Conservation (phyloP, 2,329 filamentous ascomycete genomes). For the Colletotrichum sp. region DNA sequence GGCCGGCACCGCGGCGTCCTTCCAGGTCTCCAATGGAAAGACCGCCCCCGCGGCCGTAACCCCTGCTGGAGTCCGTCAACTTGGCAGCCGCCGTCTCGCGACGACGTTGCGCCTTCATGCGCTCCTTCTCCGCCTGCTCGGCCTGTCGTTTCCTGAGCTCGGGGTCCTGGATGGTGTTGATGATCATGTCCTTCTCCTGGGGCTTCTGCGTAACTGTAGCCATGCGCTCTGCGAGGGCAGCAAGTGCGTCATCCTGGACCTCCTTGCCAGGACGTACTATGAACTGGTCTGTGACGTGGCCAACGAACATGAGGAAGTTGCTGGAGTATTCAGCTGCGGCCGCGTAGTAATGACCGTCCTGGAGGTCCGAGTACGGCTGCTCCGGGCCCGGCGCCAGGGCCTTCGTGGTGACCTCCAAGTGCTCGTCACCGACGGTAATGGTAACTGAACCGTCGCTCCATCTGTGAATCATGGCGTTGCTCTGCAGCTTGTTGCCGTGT, state of each 20-base stretch:
- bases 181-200: slow-evolving; percentile 67
- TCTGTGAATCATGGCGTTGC: slow-evolving; percentile 75
- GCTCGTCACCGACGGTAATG: slow-evolving; percentile 75
- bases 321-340: slow-evolving; percentile 73
- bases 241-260: slow-evolving; percentile 74
- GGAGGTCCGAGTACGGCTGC: slow-evolving; percentile 68
- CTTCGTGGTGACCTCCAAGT: slow-evolving; percentile 78
- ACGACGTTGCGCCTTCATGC: slow-evolving; percentile 68
- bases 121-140: slow-evolving; percentile 77
- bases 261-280: slow-evolving; percentile 71
- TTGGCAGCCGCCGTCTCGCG: slow-evolving; percentile 72
- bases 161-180: slow-evolving; percentile 74
- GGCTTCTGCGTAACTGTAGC: slow-evolving; percentile 65
- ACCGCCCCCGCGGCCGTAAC: slow-evolving; percentile 57
- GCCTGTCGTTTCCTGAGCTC: slow-evolving; percentile 77
- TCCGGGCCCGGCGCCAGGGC: slow-evolving; percentile 66
- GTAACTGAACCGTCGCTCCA: slow-evolving; percentile 85
- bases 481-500: slow-evolving; percentile 71
- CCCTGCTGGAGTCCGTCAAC: slow-evolving; percentile 57
- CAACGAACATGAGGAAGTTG: slow-evolving; percentile 73
- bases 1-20: slow-evolving; percentile 57
- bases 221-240: slow-evolving; percentile 71
- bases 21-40: slow-evolving; percentile 75
- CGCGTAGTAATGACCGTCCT: slow-evolving; percentile 79
- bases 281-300: slow-evolving; percentile 77